These are phyloP conservation scores for Jackrogersella minutella DNA, from an alignment of 495 filamentous ascomycete species.

Conservation along the genomic window DNA sequence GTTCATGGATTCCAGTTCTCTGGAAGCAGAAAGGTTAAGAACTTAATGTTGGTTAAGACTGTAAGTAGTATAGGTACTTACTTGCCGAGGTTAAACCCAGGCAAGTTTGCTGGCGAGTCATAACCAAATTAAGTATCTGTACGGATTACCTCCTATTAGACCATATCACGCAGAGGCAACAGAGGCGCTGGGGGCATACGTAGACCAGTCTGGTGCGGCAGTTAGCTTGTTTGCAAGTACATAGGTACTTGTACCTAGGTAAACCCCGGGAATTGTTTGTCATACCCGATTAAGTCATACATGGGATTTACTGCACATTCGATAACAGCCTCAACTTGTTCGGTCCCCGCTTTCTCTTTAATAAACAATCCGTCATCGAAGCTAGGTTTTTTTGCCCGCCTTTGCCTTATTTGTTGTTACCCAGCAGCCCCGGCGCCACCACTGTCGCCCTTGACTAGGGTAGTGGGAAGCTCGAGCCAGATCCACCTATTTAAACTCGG, in stretches of 20 bases:
- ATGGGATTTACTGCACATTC: neutral
- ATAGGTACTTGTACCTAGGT: neutral
- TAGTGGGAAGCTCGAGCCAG: neutral
- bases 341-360: conserved; percentile 5
- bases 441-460: neutral
- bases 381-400: too few relatives aligned
- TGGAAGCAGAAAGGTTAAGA: too few relatives aligned
- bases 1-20: too few relatives aligned
- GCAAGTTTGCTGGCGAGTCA: neutral
- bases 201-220: neutral
- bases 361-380: conserved; percentile 5
- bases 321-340: conserved; percentile 27
- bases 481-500: conserved; percentile 16
- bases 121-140: too few relatives aligned
- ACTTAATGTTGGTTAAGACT: too few relatives aligned
- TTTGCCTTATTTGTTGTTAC: too few relatives aligned
- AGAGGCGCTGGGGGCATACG: too few relatives aligned
- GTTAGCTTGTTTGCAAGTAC: neutral
- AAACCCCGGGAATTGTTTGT: conserved; percentile 8
- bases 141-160: too few relatives aligned
- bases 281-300: neutral
- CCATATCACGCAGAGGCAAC: too few relatives aligned
- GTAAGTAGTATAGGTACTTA: too few relatives aligned
- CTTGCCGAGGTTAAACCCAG: too few relatives aligned
- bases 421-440: conserved; percentile 5